Evolutionary conservation across 169 alveolate genomes (phyloP), one percentile per base, ranked within the genome.

Genomic region (Cryptosporidium muris): DNA sequence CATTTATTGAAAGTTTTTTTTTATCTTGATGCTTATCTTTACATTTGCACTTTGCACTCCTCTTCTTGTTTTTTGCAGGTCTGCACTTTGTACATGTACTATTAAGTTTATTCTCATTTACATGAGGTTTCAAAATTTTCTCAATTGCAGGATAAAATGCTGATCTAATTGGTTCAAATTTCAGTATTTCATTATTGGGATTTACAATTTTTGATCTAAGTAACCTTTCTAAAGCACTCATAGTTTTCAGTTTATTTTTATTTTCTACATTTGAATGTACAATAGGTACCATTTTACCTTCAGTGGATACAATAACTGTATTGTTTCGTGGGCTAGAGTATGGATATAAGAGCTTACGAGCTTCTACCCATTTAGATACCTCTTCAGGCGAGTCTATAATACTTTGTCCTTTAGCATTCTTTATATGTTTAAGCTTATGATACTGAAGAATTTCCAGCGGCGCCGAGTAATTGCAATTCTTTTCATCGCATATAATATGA

Each of bases 351-450:
- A 45, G 36, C 47, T 45, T 64, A 5, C 80, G 40, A n/a, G 56
- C n/a, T 4, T 34, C 47, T 64, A 64, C 40, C 80, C 80, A 64
- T 34, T 45, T 64, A 4, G 14, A 52, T 2, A 64, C 47, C 7
- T 64, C 80, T 64, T 64, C 80, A 5, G 9, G 12, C 25, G 80
- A 64, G 8, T 64, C 80, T 42, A 37, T 40, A 64, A 64, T 64
- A 12, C 58, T 64, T 12, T 64, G n/a, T 14, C 80, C 80, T 14
- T 64, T 45, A 38, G 40, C 25, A 45, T 64, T 64, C 12, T 43
- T 64, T 16, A 64, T 64, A 34, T 64, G 80, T 45, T 64, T 64
- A n/a, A 64, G 52, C 47, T 45, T 64, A 45, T 64, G 80, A 45
- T n/a, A 64, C 14, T 64, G 7, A 52, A 64, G 40, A 7, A 64